Evolutionary conservation across 192 early-diverging fungal genomes (phyloP).

Genomic region (Rhizoclosmatium sp.): DNA sequence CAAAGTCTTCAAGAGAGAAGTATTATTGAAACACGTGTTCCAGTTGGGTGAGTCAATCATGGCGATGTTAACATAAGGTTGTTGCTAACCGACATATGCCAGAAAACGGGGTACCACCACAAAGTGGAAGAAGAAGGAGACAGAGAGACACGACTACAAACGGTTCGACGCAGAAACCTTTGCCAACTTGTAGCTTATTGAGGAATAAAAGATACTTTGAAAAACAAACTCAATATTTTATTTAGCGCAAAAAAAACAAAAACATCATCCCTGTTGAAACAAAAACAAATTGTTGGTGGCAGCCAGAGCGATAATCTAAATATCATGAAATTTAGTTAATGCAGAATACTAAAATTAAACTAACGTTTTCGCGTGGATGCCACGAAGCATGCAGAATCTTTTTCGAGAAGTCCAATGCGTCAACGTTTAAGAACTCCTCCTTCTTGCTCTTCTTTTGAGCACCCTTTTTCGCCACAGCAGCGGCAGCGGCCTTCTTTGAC

Average conservation of each 20-base stretch:
- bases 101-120: constrained; percentile 36
- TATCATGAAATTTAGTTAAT: neutral
- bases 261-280: constrained; percentile 50
- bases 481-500: constrained; percentile 87
- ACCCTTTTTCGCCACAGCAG: constrained; percentile 49
- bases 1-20: constrained; percentile 55
- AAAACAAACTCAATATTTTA: constrained; percentile 13
- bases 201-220: neutral
- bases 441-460: constrained; percentile 50
- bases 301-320: constrained; percentile 77
- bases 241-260: constrained; percentile 1
- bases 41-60: constrained; percentile 42
- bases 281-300: constrained; percentile 98
- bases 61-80: too few species aligned
- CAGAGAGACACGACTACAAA: constrained; percentile 63
- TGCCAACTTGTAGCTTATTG: constrained; percentile 5
- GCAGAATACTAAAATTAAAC: constrained; percentile 40
- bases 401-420: constrained; percentile 90
- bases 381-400: constrained; percentile 98
- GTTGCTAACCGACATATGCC: neutral
- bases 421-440: constrained; percentile 83
- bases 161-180: constrained; percentile 48
- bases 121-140: constrained; percentile 53
- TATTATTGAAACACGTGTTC: constrained; percentile 62
- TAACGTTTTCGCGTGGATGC: constrained; percentile 98